A percentile compares a stretch with the other conserved stretches of the same genome.
Conservation (phyloP, 257 asterid species). For the Petunia secreta region DNA sequence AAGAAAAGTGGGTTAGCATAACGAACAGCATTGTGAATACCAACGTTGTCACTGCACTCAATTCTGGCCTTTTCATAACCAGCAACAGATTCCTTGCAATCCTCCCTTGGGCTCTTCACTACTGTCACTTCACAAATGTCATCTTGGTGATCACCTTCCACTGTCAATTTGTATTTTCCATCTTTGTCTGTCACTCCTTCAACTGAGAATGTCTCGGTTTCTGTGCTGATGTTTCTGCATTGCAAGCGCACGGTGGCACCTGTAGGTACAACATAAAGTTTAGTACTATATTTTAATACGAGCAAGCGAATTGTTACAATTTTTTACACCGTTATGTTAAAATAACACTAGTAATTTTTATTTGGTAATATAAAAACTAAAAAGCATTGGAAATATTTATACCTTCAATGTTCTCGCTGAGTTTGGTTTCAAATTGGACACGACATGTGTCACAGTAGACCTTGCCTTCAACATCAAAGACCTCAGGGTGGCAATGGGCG, state of each 20-base stretch:
- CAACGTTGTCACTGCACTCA: conserved; percentile 38
- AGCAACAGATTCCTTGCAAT: conserved; percentile 34
- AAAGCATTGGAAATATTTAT: neutral
- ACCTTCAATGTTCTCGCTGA: conserved; percentile 20
- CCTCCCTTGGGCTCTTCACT: conserved; percentile 33
- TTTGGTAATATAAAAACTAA: too few species aligned
- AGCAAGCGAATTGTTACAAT: too few species aligned
- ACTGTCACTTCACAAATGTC: conserved; percentile 49
- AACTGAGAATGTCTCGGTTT: conserved; percentile 8
- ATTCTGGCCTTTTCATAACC: conserved; percentile 34
- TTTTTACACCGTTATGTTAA: too few species aligned
- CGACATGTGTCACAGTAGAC: conserved; percentile 29
- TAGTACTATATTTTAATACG: too few species aligned
- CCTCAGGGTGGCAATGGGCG: conserved; percentile 19
- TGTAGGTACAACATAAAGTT: neutral
- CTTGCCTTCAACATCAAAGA: conserved; percentile 27
- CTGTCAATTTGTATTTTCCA: conserved; percentile 38
- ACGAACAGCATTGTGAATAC: conserved; percentile 29
- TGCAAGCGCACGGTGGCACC: conserved; percentile 45
- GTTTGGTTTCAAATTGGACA: conserved; percentile 24
- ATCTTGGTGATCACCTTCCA: conserved; percentile 40
- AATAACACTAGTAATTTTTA: too few species aligned
- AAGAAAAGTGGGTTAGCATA: conserved; percentile 52
- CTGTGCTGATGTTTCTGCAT: conserved; percentile 35
- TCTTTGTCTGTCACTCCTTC: conserved; percentile 29